Percentiles rank a stretch among this genome's conserved stretches.
These are phyloP conservation scores for Globisporangium cylindrosporum DNA, from an alignment of 352 stramenopile species.

Conservation along the genomic window DNA sequence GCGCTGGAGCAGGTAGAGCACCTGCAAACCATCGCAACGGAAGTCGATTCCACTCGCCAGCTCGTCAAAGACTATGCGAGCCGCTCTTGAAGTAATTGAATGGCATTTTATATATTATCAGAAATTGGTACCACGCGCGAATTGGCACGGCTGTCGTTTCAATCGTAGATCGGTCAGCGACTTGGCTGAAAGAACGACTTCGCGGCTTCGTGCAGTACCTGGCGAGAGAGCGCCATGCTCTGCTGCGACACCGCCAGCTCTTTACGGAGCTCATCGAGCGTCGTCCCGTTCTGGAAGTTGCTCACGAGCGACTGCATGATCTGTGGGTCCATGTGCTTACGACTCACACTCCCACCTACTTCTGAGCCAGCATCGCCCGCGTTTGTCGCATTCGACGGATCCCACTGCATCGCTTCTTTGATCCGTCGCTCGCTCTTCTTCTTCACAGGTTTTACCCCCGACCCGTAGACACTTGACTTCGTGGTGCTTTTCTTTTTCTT, in stretches of 20 bases:
- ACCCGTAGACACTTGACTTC: constrained; percentile 33
- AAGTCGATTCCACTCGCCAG: constrained; percentile 36
- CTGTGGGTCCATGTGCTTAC: constrained; percentile 51
- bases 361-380: constrained; percentile 12
- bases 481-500: constrained; percentile 36
- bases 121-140: background rate
- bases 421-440: constrained; percentile 25
- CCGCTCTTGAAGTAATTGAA: background rate
- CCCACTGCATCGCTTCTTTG: constrained; percentile 25
- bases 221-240: constrained; percentile 57
- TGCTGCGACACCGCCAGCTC: constrained; percentile 70
- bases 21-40: constrained; percentile 31
- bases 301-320: constrained; percentile 63
- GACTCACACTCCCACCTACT: constrained; percentile 18
- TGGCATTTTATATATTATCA: background rate
- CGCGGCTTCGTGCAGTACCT: constrained; percentile 64
- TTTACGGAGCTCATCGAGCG: constrained; percentile 53
- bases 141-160: background rate
- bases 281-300: constrained; percentile 70
- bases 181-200: constrained; percentile 61
- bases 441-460: constrained; percentile 38
- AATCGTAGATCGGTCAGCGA: constrained; percentile 3
- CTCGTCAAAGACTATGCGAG: constrained; percentile 40
- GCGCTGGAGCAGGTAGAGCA: constrained; percentile 42
- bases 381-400: constrained; percentile 8